Percentiles rank a stretch among this genome's conserved stretches.
These are phyloP conservation scores for Mortierella sp. DNA, from an alignment of 371 early-diverging fungal species.

Conservation along the genomic window DNA sequence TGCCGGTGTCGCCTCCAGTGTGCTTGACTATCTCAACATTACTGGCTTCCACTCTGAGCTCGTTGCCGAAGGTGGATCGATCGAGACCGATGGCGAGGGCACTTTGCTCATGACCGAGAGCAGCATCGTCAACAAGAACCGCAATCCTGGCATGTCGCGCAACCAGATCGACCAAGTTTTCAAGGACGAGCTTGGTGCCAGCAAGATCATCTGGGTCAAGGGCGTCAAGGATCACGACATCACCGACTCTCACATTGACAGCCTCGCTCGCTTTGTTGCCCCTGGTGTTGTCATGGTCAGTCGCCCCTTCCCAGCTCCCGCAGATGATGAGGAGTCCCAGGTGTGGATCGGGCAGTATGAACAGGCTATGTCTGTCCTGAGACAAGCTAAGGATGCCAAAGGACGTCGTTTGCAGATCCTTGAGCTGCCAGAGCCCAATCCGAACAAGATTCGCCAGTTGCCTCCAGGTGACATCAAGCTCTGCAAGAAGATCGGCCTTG, in stretches of 20 bases:
- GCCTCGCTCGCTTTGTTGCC: conserved; percentile 39
- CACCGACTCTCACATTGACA: conserved; percentile 43
- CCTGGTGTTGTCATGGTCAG: conserved; percentile 39
- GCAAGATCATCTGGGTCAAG: conserved; percentile 40
- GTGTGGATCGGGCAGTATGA: conserved; percentile 35
- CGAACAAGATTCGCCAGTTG: conserved; percentile 23
- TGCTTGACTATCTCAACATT: conserved; percentile 22
- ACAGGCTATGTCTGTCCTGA: conserved; percentile 21
- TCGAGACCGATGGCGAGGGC: conserved; percentile 47
- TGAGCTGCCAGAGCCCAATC: conserved; percentile 31
- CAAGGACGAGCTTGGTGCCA: conserved; percentile 21
- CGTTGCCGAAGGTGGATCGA: conserved; percentile 35
- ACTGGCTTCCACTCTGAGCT: conserved; percentile 22
- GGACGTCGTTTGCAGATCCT: conserved; percentile 28
- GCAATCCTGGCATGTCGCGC: conserved; percentile 38
- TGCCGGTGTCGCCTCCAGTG: conserved; percentile 12
- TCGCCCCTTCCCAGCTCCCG: conserved; percentile 26
- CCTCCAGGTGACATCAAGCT: conserved; percentile 16
- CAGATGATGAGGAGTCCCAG: conserved; percentile 24
- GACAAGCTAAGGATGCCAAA: conserved; percentile 26
- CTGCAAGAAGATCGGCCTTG: conserved; percentile 24
- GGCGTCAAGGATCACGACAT: conserved; percentile 45
- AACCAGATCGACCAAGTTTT: conserved; percentile 23
- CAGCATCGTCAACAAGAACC: conserved; percentile 39
- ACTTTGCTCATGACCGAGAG: conserved; percentile 38